These are phyloP conservation scores for Trypanosoma rangeli DNA, from an alignment of 208 protist genomes.

Conservation along the genomic window DNA sequence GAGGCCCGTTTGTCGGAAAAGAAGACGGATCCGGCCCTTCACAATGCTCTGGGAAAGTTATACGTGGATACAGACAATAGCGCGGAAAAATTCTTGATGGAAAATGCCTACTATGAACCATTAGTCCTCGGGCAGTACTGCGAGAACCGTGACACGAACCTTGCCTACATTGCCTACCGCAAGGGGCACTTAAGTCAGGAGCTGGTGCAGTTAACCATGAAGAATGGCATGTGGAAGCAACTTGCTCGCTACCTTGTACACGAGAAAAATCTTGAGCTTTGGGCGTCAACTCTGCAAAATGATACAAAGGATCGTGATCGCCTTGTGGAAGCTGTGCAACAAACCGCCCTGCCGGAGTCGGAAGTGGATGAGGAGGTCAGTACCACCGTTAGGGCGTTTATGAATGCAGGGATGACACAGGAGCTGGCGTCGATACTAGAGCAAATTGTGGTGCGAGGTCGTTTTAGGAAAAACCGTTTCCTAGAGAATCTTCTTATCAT, in stretches of 20 bases:
- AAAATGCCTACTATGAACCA: slow-evolving; percentile 98
- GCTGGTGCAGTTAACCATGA: slow-evolving; percentile 96
- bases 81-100: slow-evolving; percentile 96
- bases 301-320: slow-evolving; percentile 90
- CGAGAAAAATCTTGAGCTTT: slow-evolving; percentile 97
- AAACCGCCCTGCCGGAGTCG: slow-evolving; percentile 97
- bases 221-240: slow-evolving; percentile 98
- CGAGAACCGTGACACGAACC: slow-evolving; percentile 98
- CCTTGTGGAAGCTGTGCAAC: slow-evolving; percentile 98
- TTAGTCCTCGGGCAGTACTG: slow-evolving; percentile 98
- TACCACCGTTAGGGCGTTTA: slow-evolving; percentile 99
- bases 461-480: slow-evolving; percentile 98
- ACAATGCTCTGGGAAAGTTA: slow-evolving; percentile 99
- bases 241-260: slow-evolving; percentile 98
- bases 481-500: slow-evolving; percentile 99
- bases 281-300: slow-evolving; percentile 94
- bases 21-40: slow-evolving; percentile 94
- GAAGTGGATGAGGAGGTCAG: slow-evolving; percentile 98
- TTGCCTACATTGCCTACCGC: slow-evolving; percentile 97
- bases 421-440: slow-evolving; percentile 99
- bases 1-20: slow-evolving; percentile 95
- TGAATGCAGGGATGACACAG: slow-evolving; percentile 98
- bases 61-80: slow-evolving; percentile 98
- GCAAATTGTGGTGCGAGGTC: slow-evolving; percentile 98
- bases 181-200: slow-evolving; percentile 96